These are phyloP conservation scores for Metarhizium sp. DNA, from an alignment of 2,329 filamentous ascomycete species.

Conservation along the genomic window DNA sequence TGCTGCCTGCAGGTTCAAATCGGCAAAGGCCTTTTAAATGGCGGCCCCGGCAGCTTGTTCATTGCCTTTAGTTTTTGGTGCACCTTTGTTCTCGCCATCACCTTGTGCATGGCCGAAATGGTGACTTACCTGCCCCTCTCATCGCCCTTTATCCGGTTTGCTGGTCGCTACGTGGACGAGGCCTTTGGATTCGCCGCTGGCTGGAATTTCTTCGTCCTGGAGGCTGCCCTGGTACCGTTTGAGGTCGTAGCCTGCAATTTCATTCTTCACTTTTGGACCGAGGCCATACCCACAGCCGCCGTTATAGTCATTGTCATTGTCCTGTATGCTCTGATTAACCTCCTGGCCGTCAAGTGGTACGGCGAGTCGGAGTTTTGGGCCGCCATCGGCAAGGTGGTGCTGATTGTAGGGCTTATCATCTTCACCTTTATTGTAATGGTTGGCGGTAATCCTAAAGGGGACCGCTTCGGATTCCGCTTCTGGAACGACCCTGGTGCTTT, in stretches of 20 bases:
- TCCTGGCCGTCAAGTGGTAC: slow-evolving; percentile 65
- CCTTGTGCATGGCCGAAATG: slow-evolving; percentile 62
- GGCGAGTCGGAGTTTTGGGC: slow-evolving; percentile 72
- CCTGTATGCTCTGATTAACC: slow-evolving; percentile 49
- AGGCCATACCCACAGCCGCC: slow-evolving; percentile 47
- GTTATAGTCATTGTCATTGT: slow-evolving; percentile 47
- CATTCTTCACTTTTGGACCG: slow-evolving; percentile 55
- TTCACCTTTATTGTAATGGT: slow-evolving; percentile 81
- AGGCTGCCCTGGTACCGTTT: slow-evolving; percentile 58
- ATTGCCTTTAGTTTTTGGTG: slow-evolving; percentile 54
- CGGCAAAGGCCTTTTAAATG: slow-evolving; percentile 46
- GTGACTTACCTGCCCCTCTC: slow-evolving; percentile 69
- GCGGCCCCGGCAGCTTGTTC: slow-evolving; percentile 49
- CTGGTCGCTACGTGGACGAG: slow-evolving; percentile 65
- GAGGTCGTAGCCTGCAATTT: slow-evolving; percentile 58
- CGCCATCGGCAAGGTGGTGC: slow-evolving; percentile 60
- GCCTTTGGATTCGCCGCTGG: slow-evolving; percentile 64
- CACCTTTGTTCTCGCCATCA: slow-evolving; percentile 50
- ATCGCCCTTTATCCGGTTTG: slow-evolving; percentile 70
- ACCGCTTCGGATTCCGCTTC: slow-evolving; percentile 62
- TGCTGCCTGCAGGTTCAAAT: slow-evolving; percentile 37
- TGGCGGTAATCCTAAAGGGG: slow-evolving; percentile 65
- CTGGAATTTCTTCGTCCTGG: slow-evolving; percentile 67
- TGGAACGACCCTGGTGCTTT: slow-evolving; percentile 64
- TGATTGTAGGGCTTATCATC: slow-evolving; percentile 60